Percentiles rank a stretch among this genome's conserved stretches.
Conservation (phyloP, 2,329 filamentous ascomycete genomes). For the Aschersonia sp. region DNA sequence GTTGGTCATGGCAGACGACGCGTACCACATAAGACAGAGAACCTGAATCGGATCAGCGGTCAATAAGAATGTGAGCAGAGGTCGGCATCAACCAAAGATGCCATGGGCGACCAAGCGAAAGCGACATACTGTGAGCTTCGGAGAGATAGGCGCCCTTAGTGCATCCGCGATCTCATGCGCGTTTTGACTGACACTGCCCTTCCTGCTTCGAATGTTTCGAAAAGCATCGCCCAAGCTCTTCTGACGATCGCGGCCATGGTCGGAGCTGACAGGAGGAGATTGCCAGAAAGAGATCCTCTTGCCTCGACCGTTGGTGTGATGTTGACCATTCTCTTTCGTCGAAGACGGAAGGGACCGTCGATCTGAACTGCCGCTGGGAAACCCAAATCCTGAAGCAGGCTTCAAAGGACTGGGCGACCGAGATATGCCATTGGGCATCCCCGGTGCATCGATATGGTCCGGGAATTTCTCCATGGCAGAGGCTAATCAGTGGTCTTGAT, state of each 20-base stretch:
- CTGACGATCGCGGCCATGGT: conserved; percentile 50
- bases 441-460: conserved; percentile 32
- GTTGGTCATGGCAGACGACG: conserved; percentile 89
- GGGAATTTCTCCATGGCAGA: conserved; percentile 40
- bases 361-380: conserved; percentile 12
- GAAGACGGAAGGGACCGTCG: conserved; percentile 3
- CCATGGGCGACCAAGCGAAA: background rate
- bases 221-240: conserved; percentile 88
- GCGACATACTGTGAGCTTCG: conserved; percentile 61
- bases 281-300: conserved; percentile 9
- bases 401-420: conserved; percentile 13
- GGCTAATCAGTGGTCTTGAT: background rate
- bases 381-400: conserved; percentile 10
- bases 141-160: conserved; percentile 77
- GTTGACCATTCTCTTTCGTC: conserved; percentile 2
- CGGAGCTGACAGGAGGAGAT: conserved; percentile 11
- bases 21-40: conserved; percentile 85
- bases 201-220: conserved; percentile 63
- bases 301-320: background rate
- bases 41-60: conserved; percentile 35
- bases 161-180: conserved; percentile 88
- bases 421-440: conserved; percentile 12
- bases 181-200: conserved; percentile 80
- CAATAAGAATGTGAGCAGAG: conserved; percentile 3
- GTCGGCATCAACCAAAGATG: background rate